A percentile compares a stretch with the other conserved stretches of the same genome.
Conservation (phyloP, 768 basidiomycete genomes). For the Lactarius pseudohatsudake region DNA sequence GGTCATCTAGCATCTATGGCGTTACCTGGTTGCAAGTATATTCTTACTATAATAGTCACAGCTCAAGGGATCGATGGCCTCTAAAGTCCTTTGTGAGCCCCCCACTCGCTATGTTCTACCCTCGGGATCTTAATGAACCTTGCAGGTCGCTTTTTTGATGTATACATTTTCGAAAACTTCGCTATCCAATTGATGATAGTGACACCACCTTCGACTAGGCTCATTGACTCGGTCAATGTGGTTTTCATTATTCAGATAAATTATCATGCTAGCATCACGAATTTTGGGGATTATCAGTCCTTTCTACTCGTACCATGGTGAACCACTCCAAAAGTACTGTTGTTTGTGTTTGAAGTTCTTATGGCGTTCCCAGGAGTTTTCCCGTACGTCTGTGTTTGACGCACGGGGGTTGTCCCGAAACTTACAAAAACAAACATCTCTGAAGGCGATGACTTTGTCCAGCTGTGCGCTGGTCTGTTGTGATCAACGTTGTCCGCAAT, state of each 20-base stretch:
- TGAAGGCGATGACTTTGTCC: neutral
- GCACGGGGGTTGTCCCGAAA: neutral
- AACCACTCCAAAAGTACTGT: neutral
- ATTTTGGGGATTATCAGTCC: neutral
- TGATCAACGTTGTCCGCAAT: neutral
- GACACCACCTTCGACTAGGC: neutral
- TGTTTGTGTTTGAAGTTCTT: neutral
- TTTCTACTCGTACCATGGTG: neutral
- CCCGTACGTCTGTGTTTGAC: neutral
- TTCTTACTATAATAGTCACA: constrained; percentile 2
- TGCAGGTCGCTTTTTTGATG: constrained; percentile 14
- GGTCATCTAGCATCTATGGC: neutral
- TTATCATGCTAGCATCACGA: neutral
- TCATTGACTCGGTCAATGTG: neutral
- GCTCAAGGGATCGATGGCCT: neutral
- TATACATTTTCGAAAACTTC: neutral
- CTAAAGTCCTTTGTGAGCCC: neutral
- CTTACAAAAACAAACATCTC: neutral
- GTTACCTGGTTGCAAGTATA: constrained; percentile 10
- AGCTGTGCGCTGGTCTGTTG: neutral
- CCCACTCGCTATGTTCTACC: neutral
- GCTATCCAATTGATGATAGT: neutral
- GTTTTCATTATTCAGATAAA: neutral
- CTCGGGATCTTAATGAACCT: neutral
- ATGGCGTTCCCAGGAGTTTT: neutral